Base-by-base conservation (phyloP, 768 basidiomycete genomes). In the Krasilnikovozyma curviuscula region DNA sequence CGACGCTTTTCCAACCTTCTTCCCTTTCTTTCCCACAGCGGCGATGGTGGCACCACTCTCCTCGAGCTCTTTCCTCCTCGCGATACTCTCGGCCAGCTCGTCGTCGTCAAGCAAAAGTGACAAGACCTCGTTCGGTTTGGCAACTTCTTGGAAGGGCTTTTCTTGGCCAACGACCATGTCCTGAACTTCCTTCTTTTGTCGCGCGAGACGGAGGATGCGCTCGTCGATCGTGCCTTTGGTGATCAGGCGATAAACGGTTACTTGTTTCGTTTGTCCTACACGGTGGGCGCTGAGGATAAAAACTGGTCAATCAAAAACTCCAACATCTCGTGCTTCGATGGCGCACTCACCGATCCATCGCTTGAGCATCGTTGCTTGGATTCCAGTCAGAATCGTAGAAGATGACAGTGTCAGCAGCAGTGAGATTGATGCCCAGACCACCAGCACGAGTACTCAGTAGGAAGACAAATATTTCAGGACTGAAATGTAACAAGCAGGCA, bases 311-410 rank as follows among this genome's bases (percentile, higher is more conserved):
- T n/a, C n/a, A n/a, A n/a, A n/a, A n/a, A n/a, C n/a, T n/a, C n/a
- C n/a, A n/a, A n/a, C n/a, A n/a, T n/a, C n/a, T n/a, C n/a, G n/a
- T n/a, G n/a, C n/a, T n/a, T n/a, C n/a, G n/a, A n/a, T n/a, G n/a
- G n/a, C n/a, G n/a, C n/a, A n/a, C n/a, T n/a, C n/a, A n/a, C n/a
- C 89, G 82, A 59, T 93, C 89, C 89, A 95, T 95, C 13, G 89
- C 89, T 62, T 95, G 89, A 29, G 89, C 84, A 63, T 95, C 89
- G 58, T 91, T 93, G 14, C 85, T 89, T 12, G 89, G 89, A 61
- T 95, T 95, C 84, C 84, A 88, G 56, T 88, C 84, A 59, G 84
- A 82, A 59, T 88, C 84, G 62, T 86, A 88, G 65, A 95, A 93
- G 30, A 95, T 68, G 54, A 95, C 89, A 12, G 89, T 95, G 57